Conservation (phyloP, 2,329 filamentous ascomycete species). For the Fusarium sp. region DNA sequence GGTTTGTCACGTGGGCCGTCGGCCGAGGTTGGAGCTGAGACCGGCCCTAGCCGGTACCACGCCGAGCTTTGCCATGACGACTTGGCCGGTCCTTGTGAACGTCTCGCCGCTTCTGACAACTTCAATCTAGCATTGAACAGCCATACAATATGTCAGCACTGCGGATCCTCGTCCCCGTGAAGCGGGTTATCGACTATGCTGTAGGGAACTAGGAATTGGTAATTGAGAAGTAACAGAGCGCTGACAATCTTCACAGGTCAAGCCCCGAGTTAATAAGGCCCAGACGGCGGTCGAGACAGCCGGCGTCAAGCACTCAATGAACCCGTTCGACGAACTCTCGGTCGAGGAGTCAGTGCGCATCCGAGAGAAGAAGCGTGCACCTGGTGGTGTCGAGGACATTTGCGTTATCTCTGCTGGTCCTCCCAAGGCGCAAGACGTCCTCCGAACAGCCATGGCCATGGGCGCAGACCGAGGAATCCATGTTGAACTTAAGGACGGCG, state of each 20-base stretch:
- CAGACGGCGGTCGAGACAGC: conserved; percentile 90
- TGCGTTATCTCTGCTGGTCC: conserved; percentile 90
- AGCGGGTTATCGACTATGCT: conserved; percentile 89
- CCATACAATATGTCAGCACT: conserved; percentile 67
- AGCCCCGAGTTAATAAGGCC: conserved; percentile 75
- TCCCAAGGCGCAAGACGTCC: conserved; percentile 84
- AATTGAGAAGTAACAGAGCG: conserved; percentile 5
- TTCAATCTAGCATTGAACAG: conserved; percentile 40
- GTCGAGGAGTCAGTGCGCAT: conserved; percentile 96
- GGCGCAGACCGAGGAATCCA: conserved; percentile 93
- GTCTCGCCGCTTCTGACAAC: conserved; percentile 36
- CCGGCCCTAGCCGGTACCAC: conserved; percentile 57
- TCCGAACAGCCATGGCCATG: conserved; percentile 99
- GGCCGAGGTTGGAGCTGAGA: conserved; percentile 56
- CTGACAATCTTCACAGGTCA: conserved; percentile 61
- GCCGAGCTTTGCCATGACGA: conserved; percentile 46
- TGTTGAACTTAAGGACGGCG: conserved; percentile 80
- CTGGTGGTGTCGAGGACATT: conserved; percentile 87
- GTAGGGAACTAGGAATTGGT: conserved; percentile 57
- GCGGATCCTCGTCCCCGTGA: conserved; percentile 82
- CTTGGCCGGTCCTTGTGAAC: conserved; percentile 30
- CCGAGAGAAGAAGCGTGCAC: conserved; percentile 82
- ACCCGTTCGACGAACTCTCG: conserved; percentile 98
- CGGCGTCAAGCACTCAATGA: conserved; percentile 97
- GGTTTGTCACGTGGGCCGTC: conserved; percentile 50